Percentiles rank a stretch among this genome's conserved stretches.
phyloP scores from a whole-genome alignment of 2,329 filamentous ascomycete genomes.

The Hypoxylon sp. region DNA sequence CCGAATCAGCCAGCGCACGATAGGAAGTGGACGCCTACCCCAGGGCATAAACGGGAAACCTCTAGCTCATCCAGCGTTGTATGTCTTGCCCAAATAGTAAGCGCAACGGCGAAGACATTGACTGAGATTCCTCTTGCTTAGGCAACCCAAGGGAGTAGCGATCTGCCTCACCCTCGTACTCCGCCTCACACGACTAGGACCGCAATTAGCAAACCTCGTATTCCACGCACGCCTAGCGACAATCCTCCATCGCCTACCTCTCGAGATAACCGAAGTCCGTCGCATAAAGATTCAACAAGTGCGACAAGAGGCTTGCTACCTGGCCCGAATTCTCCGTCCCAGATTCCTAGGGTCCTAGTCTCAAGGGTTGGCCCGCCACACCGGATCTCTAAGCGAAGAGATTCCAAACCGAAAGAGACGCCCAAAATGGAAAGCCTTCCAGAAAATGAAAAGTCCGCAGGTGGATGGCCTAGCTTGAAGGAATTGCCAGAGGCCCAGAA shows the following conservation, averaged over 20 bases:
- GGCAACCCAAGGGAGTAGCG: constrained; percentile 45
- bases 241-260: constrained; percentile 4
- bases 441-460: constrained; percentile 25
- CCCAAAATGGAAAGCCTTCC: constrained; percentile 35
- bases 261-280: constrained; percentile 21
- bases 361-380: constrained; percentile 23
- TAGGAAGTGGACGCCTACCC: constrained; percentile 14
- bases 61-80: constrained; percentile 38
- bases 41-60: constrained; percentile 22
- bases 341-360: constrained; percentile 24
- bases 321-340: constrained; percentile 34
- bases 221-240: constrained; percentile 27
- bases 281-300: constrained; percentile 25
- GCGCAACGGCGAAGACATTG: neutral
- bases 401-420: constrained; percentile 9
- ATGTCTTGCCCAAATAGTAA: constrained; percentile 14
- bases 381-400: constrained; percentile 25
- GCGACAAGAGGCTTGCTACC: constrained; percentile 19
- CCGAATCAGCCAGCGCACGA: constrained; percentile 24
- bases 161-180: constrained; percentile 28
- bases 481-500: neutral
- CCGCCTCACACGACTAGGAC: constrained; percentile 17
- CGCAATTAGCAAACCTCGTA: constrained; percentile 16
- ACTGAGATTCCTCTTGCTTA: constrained; percentile 21
- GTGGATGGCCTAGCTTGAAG: neutral